Conservation (phyloP, 176 grass and related monocot species). For the Phoenix roebelenii region DNA sequence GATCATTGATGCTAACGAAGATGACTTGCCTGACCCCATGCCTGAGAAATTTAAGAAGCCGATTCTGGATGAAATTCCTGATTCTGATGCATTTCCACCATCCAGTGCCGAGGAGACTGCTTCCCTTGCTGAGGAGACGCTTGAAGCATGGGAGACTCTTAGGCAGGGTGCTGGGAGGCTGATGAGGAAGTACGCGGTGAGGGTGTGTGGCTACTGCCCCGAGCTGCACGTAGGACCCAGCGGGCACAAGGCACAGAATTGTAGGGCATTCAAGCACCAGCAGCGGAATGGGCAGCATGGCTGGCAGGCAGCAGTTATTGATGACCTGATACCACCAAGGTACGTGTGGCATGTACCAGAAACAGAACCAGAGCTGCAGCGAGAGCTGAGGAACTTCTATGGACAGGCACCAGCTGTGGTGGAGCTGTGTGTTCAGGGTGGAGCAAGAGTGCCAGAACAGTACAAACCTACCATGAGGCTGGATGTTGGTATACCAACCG, state of each 20-base stretch:
- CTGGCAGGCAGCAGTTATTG: conserved; percentile 72
- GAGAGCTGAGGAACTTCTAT: conserved; percentile 82
- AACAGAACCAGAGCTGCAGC: conserved; percentile 46
- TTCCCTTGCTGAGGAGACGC: conserved; percentile 55
- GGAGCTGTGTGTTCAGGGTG: conserved; percentile 67
- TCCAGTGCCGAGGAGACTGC: conserved; percentile 45
- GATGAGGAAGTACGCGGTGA: conserved; percentile 71
- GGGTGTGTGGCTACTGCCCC: conserved; percentile 89
- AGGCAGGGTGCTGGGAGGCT: conserved; percentile 48
- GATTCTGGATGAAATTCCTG: conserved; percentile 50
- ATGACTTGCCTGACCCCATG: conserved; percentile 60
- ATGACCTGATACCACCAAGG: conserved; percentile 71
- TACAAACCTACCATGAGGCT: conserved; percentile 89
- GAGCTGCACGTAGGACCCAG: conserved; percentile 70
- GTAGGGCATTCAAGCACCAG: conserved; percentile 90
- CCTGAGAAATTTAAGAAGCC: conserved; percentile 45
- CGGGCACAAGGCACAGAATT: conserved; percentile 88
- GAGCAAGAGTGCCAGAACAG: conserved; percentile 52
- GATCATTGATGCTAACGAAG: conserved; percentile 82
- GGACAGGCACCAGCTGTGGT: conserved; percentile 91
- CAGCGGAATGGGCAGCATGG: conserved; percentile 95
- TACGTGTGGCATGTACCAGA: conserved; percentile 91
- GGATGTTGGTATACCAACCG: conserved; percentile 71
- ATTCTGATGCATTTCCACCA: conserved; percentile 28
- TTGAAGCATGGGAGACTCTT: conserved; percentile 54